These are phyloP conservation scores for Pseudocercospora fijiensis DNA, from an alignment of 2,329 filamentous ascomycete genomes.

Conservation along the genomic window DNA sequence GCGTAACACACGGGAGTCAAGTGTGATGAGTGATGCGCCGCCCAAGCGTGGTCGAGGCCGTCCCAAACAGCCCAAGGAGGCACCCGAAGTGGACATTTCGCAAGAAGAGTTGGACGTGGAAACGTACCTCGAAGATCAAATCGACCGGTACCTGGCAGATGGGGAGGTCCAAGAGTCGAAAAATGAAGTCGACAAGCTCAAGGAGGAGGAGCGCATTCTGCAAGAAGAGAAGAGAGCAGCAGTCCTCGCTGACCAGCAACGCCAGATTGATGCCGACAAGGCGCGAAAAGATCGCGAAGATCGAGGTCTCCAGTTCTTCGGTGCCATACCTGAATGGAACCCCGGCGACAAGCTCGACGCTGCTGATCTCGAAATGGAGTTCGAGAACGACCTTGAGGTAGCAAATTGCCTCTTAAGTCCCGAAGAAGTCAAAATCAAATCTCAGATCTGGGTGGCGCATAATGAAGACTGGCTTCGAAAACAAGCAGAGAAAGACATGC, in stretches of 20 bases:
- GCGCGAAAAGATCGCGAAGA: constrained; percentile 51
- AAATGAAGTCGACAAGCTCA: constrained; percentile 56
- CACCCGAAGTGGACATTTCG: constrained; percentile 38
- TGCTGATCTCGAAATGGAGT: constrained; percentile 60
- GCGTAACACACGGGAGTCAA: background rate
- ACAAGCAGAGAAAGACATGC: constrained; percentile 79
- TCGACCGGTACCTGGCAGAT: constrained; percentile 39
- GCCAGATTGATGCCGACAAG: constrained; percentile 44
- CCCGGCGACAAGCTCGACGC: constrained; percentile 29
- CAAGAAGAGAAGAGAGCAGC: constrained; percentile 28
- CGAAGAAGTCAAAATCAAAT: constrained; percentile 76
- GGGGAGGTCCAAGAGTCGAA: constrained; percentile 33
- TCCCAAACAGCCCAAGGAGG: constrained; percentile 34
- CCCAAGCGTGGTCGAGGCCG: constrained; percentile 40
- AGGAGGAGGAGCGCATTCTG: constrained; percentile 42
- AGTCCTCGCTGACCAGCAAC: constrained; percentile 32
- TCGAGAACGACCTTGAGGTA: constrained; percentile 86
- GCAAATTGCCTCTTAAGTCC: constrained; percentile 71
- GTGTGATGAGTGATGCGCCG: constrained; percentile 29
- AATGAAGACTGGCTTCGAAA: constrained; percentile 91
- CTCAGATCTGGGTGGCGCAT: constrained; percentile 88
- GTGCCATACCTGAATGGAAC: constrained; percentile 47
- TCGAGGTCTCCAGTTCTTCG: constrained; percentile 61
- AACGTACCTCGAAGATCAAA: constrained; percentile 48
- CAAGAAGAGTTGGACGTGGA: constrained; percentile 51